These are phyloP conservation scores for Paraconiothyrium brasiliense DNA, from an alignment of 2,329 filamentous ascomycete species.

Conservation along the genomic window DNA sequence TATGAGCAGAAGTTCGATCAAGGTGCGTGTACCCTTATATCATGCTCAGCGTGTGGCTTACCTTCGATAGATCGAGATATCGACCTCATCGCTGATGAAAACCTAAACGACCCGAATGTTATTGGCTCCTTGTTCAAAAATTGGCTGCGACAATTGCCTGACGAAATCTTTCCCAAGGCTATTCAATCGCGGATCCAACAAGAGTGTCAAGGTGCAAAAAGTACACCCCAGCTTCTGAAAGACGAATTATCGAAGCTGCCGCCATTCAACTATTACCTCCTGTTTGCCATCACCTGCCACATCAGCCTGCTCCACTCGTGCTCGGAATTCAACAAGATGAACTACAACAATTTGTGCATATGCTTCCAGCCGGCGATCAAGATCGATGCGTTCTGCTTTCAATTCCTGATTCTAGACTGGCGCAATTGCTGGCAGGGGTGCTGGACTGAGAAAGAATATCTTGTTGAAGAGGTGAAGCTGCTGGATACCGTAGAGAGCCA, in stretches of 20 bases:
- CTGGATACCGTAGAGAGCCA: slow-evolving; percentile 34
- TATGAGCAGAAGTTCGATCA: slow-evolving; percentile 93
- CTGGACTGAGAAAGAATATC: slow-evolving; percentile 82
- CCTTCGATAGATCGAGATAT: slow-evolving; percentile 76
- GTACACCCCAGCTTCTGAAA: slow-evolving; percentile 84
- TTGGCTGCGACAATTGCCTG: slow-evolving; percentile 93
- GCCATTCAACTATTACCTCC: slow-evolving; percentile 95
- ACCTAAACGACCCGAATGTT: slow-evolving; percentile 95
- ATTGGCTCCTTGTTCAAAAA: slow-evolving; percentile 96
- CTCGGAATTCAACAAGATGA: slow-evolving; percentile 97
- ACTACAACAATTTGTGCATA: slow-evolving; percentile 93
- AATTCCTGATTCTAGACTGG: slow-evolving; percentile 95
- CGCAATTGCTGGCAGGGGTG: slow-evolving; percentile 97
- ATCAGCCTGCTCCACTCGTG: slow-evolving; percentile 90
- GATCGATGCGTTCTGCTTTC: slow-evolving; percentile 94
- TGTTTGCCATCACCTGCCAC: slow-evolving; percentile 97
- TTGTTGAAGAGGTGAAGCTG: slow-evolving; percentile 45
- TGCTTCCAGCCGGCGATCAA: slow-evolving; percentile 98
- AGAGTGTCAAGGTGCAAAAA: slow-evolving; percentile 80
- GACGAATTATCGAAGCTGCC: slow-evolving; percentile 94
- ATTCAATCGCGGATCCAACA: slow-evolving; percentile 82
- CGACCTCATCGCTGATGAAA: slow-evolving; percentile 85
- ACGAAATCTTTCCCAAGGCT: slow-evolving; percentile 88
- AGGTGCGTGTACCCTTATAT: slow-evolving; percentile 60
- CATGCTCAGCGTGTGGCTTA: slow-evolving; percentile 14